A percentile compares a stretch with the other conserved stretches of the same genome.
These are phyloP conservation scores for Drechslera avenae DNA, from an alignment of 2,329 filamentous ascomycete genomes.

Conservation along the genomic window DNA sequence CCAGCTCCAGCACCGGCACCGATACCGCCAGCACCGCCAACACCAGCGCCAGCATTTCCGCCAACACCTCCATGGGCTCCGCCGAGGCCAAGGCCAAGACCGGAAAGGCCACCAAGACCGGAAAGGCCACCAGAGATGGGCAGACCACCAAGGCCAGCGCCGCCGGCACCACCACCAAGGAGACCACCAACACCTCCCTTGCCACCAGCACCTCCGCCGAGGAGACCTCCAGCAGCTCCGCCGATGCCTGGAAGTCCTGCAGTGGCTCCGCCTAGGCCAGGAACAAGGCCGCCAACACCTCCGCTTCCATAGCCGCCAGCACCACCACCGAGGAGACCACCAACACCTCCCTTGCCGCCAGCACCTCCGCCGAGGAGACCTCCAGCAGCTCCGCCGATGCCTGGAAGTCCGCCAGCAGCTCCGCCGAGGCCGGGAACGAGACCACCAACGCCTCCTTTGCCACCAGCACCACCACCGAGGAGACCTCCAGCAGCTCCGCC, in stretches of 20 bases:
- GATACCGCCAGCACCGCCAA: background rate
- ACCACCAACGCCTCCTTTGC: constrained; percentile 1
- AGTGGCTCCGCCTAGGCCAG: background rate
- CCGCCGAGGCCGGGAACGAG: background rate
- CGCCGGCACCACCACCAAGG: background rate
- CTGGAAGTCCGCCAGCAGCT: background rate
- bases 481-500: background rate
- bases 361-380: background rate
- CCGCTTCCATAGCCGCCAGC: background rate
- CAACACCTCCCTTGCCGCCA: background rate
- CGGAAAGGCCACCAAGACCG: background rate
- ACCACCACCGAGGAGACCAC: background rate
- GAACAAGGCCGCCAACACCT: background rate
- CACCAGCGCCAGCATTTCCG: background rate
- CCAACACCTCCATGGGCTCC: background rate
- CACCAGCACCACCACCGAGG: background rate
- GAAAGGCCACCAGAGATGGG: no score
- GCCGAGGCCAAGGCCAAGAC: background rate
- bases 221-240: background rate
- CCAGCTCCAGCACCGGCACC: background rate
- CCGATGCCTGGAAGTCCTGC: background rate
- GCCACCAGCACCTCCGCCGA: background rate
- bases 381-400: background rate
- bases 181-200: background rate
- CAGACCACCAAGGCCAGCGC: background rate